Evolutionary conservation across 805 yeast species (phyloP), one percentile per base, ranked within the genome.

Genomic region (Metschnikowia noctiluminum): DNA sequence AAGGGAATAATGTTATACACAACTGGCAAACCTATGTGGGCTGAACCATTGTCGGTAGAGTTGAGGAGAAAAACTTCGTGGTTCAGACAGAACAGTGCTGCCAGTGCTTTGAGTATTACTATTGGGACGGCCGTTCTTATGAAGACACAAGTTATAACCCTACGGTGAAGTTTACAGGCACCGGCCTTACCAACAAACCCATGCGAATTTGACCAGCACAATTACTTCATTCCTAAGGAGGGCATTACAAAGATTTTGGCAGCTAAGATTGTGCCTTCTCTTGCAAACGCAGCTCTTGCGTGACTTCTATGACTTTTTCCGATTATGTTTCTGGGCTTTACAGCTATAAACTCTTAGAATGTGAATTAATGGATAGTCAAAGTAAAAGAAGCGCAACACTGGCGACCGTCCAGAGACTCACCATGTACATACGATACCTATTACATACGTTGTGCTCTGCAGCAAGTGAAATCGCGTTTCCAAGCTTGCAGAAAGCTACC

Each of bases 181-280:
- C 42, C 34, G 70, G 70, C 2, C 55, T 65, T 42, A 68, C 72
- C 30, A 63, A 69, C 46, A 63, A 42, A 6, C 46, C 57, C 11
- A 52, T 53, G 53, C 28, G 37, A 11, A 42, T n/a, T 57, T 35
- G 49, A 52, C 46, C 48, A 37, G 3, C 48, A 43, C 38, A 54
- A 55, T 28, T 21, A 35, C 2, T 55, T 54, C 35, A 52, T 51
- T 35, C 50, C 41, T 35, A 38, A 16, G 14, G 28, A 42, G 6
- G 16, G 38, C 31, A 32, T 34, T 15, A 26, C 34, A 30, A 15
- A 31, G 31, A 21, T 8, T 21, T 15, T 38, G 3, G 30, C 31
- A 1, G 40, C 12, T 6, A 38, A 27, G 15, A 10, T 37, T 10
- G 15, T 37, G 7, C 39, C 39, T 13, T 37, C 39, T 11, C 39